phyloP scores from a whole-genome alignment of 768 basidiomycete species.

The Porpolomopsis calyptriformis region DNA sequence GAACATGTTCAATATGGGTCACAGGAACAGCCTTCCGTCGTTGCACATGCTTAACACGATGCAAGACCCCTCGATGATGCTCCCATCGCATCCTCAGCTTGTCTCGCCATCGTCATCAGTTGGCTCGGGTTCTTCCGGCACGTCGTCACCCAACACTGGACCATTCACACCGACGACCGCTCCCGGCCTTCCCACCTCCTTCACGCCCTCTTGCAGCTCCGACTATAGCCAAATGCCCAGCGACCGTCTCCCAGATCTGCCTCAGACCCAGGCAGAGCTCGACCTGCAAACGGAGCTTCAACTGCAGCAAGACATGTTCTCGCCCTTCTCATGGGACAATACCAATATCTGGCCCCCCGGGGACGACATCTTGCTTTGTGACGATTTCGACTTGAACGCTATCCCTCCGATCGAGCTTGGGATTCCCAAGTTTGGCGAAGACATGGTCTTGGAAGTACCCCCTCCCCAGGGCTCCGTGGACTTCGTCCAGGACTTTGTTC shows the following conservation, averaged over 20 bases:
- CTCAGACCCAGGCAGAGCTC: slow-evolving; percentile 23
- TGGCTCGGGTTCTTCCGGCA: slow-evolving; percentile 37
- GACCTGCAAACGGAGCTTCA: slow-evolving; percentile 29
- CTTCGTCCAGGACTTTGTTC: not conserved
- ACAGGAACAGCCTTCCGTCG: slow-evolving; percentile 13
- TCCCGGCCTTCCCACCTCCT: slow-evolving; percentile 20
- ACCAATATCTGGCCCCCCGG: slow-evolving; percentile 22
- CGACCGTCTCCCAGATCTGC: slow-evolving; percentile 8
- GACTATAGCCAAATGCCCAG: not conserved
- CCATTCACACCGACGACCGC: slow-evolving; percentile 48
- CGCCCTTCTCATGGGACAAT: slow-evolving; percentile 26
- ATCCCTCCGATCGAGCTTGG: slow-evolving; percentile 60
- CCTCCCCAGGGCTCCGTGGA: slow-evolving; percentile 10
- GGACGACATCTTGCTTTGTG: slow-evolving; percentile 30
- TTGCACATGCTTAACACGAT: slow-evolving; percentile 37
- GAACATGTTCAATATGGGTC: slow-evolving; percentile 30
- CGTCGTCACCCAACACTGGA: slow-evolving; percentile 37
- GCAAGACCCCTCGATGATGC: slow-evolving; percentile 24
- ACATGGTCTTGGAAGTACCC: slow-evolving; percentile 12
- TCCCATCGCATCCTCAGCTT: slow-evolving; percentile 31
- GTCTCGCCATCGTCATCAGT: slow-evolving; percentile 41
- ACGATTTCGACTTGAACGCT: slow-evolving; percentile 57
- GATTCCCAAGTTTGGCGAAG: slow-evolving; percentile 33
- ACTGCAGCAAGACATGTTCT: slow-evolving; percentile 28
- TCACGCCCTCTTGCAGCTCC: slow-evolving; percentile 17